Evolutionary conservation across 176 grass and related monocot genomes (phyloP), one percentile per base, ranked within the genome.

Genomic region (Secale cereale): DNA sequence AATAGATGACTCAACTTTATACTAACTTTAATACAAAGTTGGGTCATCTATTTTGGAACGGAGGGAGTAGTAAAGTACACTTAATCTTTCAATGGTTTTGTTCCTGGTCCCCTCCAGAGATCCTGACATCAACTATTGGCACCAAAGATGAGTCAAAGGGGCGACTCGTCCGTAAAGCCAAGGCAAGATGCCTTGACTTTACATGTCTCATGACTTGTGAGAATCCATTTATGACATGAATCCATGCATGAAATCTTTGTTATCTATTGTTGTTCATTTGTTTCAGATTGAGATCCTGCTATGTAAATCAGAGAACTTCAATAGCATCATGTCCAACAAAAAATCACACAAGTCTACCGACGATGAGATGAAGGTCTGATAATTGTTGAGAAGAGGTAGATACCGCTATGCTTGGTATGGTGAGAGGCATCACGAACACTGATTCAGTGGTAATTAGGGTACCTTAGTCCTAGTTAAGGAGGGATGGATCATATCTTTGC

Each of bases 251-350:
- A 22, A 3, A 22, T 32, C 35, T 78, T 66, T 8, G 70, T 12
- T 67, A 19, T 73, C 4, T 68, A 45, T 17, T 7, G 15, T 20
- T 57, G 8, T 61, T 85, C 17, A 30, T 82, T 82, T 27, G 25
- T 85, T 80, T 63, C 83, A 98, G 96, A 98, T 98, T 40, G 96
- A 98, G 84, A 98, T 98, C 45, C 66, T 95, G 9, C 59, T 98
- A 1, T 91, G 89, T 54, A 95, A 92, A 81, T 94, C 95, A 9
- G 91, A 95, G 7, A 93, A 88, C 45, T 95, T 94, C 77, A 78
- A 91, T 32, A 86, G 59, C 65, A 82, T 94, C 48, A 89, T 92
- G 74, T 83, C 93, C 3, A 81, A 69, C 67, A 86, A 89, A 48
- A 95, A 91, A 70, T 88, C 79, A 4, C 87, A 48, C 6, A 91